Evolutionary conservation across 164 flowering plant genomes (phyloP), one percentile per base, ranked within the genome.

Genomic region (Magnolia officinalis): DNA sequence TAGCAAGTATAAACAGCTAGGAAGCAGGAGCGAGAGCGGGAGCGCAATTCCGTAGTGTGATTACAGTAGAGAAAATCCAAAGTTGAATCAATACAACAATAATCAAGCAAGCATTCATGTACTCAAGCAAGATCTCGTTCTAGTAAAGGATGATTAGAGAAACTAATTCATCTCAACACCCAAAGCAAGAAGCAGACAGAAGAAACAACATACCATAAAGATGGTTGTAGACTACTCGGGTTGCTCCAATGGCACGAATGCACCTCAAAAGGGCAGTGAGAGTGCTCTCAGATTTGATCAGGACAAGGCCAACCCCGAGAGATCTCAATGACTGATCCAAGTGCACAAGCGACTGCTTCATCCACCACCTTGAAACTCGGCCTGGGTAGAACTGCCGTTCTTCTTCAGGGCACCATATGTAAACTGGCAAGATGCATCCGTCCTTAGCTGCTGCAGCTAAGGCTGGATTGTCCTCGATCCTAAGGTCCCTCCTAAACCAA

Each of bases 401-500:
- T 78, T 93, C 98, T 78, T 85, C 78, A 23, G 98, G 98, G 52
- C 98, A 93, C 98, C 98, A 95, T 78, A 95, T 93, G 76, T 72
- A 95, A 10, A 95, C 93, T 70, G 95, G 94, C 51, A 91, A 82
- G 19, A 93, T 88, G 81, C 77, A 73, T 14, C 95, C 97, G 74
- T 89, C 92, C 79, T 81, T 90, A 29, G 97, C 94, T 67, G 97
- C 97, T 59, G 90, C 85, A 78, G 93, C 87, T 74, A 95, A 85
- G 70, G 97, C 97, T 29, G 95, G 98, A 81, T 95, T 95, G 82
- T 95, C 98, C 78, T 93, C 97, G 78, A 95, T 87, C 81, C 98
- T 90, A 16, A 95, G 87, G 86, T 95, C 98, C 87, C 95, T 91
- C 81, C 98, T 89, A 83, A 95, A 93, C 98, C 98, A 95, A 80